These are phyloP conservation scores for Naumovozyma dairenensis DNA, from an alignment of 805 yeast genomes.

Conservation along the genomic window DNA sequence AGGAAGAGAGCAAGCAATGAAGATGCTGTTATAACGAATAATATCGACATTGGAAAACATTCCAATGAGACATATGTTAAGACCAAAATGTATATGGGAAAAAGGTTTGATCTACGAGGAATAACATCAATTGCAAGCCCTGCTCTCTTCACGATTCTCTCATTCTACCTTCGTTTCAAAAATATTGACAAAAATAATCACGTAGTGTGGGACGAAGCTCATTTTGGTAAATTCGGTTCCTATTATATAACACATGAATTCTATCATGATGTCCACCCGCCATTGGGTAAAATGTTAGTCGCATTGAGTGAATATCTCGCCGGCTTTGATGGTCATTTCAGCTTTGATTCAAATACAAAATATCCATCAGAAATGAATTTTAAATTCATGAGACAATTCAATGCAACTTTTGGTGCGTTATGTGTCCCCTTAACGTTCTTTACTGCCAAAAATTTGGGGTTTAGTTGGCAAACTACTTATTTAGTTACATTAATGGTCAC, in stretches of 20 bases:
- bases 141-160: constrained; percentile 53
- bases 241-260: constrained; percentile 81
- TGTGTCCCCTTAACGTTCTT: constrained; percentile 83
- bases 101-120: background rate
- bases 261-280: constrained; percentile 96
- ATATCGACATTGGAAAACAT: background rate
- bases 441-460: constrained; percentile 70
- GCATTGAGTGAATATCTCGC: constrained; percentile 82
- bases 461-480: constrained; percentile 63
- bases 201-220: constrained; percentile 98
- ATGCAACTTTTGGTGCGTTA: constrained; percentile 72
- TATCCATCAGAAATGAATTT: constrained; percentile 75
- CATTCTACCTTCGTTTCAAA: constrained; percentile 69
- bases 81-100: background rate
- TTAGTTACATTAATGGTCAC: constrained; percentile 70
- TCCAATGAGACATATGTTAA: background rate
- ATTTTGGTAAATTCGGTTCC: constrained; percentile 94
- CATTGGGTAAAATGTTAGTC: constrained; percentile 86
- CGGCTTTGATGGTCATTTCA: constrained; percentile 81
- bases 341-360: constrained; percentile 69
- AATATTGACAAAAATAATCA: constrained; percentile 57
- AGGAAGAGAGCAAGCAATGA: too few relatives aligned
- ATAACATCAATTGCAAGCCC: constrained; percentile 21
- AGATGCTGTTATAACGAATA: background rate
- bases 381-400: constrained; percentile 79